Evolutionary conservation across 768 basidiomycete genomes (phyloP).

Genomic region (Lactarius sp.): DNA sequence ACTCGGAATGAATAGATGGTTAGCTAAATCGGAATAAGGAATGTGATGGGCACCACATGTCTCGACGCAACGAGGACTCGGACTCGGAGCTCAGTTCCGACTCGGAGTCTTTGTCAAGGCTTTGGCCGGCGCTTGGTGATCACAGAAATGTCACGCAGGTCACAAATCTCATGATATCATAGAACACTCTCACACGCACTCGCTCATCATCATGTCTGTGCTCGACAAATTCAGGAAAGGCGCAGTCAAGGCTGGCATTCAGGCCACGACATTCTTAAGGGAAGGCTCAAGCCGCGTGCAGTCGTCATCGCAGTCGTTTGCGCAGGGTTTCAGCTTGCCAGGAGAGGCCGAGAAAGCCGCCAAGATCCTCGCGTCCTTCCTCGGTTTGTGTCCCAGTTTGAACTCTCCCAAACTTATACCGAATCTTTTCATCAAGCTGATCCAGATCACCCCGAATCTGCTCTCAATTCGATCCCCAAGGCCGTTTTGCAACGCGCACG

Average conservation of each 20-base stretch:
- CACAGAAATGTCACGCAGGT: no score
- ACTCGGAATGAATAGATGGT: no score
- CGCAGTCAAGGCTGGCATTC: constrained; percentile 75
- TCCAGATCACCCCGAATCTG: constrained; percentile 81
- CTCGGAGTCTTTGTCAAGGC: no score
- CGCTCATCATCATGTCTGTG: constrained; percentile 42
- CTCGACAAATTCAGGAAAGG: constrained; percentile 77
- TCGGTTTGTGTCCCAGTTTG: constrained; percentile 49
- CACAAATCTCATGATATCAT: neutral
- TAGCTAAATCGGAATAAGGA: no score
- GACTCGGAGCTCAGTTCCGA: no score
- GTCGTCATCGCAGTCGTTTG: constrained; percentile 69
- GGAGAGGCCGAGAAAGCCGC: constrained; percentile 94
- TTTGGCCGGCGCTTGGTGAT: no score
- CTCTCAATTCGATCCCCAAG: constrained; percentile 91
- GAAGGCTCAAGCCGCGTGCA: constrained; percentile 64
- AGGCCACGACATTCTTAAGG: constrained; percentile 72
- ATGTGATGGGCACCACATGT: no score
- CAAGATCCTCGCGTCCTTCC: constrained; percentile 82
- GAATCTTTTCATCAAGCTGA: constrained; percentile 51
- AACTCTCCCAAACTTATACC: neutral
- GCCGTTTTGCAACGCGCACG: constrained; percentile 84
- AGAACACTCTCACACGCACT: neutral
- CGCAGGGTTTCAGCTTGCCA: constrained; percentile 82
- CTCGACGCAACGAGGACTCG: no score